phyloP scores from a whole-genome alignment of 2,329 filamentous ascomycete species.

The Coccinonectria pachysandricola region DNA sequence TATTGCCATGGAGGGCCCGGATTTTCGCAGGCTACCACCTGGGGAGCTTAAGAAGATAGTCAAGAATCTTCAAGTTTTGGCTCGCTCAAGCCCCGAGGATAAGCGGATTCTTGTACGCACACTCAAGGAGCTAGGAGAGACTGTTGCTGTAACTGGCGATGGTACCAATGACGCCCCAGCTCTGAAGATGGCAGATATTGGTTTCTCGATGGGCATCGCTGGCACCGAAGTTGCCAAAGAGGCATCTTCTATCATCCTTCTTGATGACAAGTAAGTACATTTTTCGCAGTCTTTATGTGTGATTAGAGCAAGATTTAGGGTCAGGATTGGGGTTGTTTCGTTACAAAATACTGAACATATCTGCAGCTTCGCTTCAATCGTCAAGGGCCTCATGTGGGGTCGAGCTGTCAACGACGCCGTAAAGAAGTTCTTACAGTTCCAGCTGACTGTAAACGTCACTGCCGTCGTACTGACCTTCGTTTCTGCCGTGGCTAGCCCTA shows the following conservation, averaged over 20 bases:
- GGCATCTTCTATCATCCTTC: constrained; percentile 50
- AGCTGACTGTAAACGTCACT: constrained; percentile 54
- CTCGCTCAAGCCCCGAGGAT: constrained; percentile 56
- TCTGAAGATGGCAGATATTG: constrained; percentile 50
- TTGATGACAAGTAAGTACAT: constrained; percentile 42
- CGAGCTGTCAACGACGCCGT: constrained; percentile 53
- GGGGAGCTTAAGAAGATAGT: constrained; percentile 42
- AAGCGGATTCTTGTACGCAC: constrained; percentile 52
- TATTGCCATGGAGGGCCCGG: constrained; percentile 46
- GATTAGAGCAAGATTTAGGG: too few relatives aligned
- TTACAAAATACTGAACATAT: constrained; percentile 5
- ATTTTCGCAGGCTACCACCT: constrained; percentile 47
- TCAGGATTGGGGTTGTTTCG: too few relatives aligned
- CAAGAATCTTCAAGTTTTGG: constrained; percentile 52
- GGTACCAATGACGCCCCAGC: constrained; percentile 53
- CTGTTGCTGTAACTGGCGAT: constrained; percentile 48
- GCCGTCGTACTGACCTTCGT: constrained; percentile 50
- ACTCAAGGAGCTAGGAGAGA: constrained; percentile 54
- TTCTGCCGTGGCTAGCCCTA: constrained; percentile 41
- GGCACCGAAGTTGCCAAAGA: constrained; percentile 55
- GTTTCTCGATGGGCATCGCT: constrained; percentile 55
- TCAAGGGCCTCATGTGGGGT: constrained; percentile 53
- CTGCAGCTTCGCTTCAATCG: constrained; percentile 41
- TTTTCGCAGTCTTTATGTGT: too few relatives aligned
- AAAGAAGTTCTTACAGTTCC: constrained; percentile 52